Base-by-base conservation (phyloP, 1,139 yeast species). In the Lodderomyces parapsilosis region DNA sequence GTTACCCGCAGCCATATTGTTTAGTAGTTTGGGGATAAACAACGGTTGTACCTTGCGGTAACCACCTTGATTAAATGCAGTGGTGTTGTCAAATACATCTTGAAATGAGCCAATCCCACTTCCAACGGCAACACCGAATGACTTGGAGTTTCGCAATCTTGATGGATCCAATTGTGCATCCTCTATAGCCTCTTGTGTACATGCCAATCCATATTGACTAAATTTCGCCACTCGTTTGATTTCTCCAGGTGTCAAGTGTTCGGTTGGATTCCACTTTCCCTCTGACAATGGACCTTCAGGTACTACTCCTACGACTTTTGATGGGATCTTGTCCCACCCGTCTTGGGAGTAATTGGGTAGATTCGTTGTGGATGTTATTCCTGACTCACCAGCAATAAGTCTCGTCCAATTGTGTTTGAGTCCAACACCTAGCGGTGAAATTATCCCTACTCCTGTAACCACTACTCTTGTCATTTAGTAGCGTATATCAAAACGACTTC, bases 1-100 rank as follows among this genome's bases (percentile, higher is more conserved):
- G 51, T 90, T 85, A 2, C 99, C 98, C 0, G 93, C 90, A 0
- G 96, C 96, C 98, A 94, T 94, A 62, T 93, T 94, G 40, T 87
- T 80, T 41, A 94, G 70, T 38, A 91, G 66, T 52, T 79, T 82
- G 0, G 99, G 98, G 10, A 94, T 81, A 59, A 91, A 86, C 44
- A 90, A 63, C 1, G 99, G 99, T 41, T 88, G 86, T 1, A 90
- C 82, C 52, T 80, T 82, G 44, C 83, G 77, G 57, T 84, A 86
- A 0, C 95, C 95, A 4, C 66, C 58, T 4, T 55, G 51, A 19
- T 63, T 56, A 50, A 79, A 83, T 3, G 65, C 70, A 8, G 77
- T 67, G 13, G 86, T 63, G 59, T 83, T 82, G 37, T 78, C 80
- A 56, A 79, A 84, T 0, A 81, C 65, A 50, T 91, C 97, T 23